Conservation (phyloP, 139 green algal genomes). For the Picochlorum sp. region DNA sequence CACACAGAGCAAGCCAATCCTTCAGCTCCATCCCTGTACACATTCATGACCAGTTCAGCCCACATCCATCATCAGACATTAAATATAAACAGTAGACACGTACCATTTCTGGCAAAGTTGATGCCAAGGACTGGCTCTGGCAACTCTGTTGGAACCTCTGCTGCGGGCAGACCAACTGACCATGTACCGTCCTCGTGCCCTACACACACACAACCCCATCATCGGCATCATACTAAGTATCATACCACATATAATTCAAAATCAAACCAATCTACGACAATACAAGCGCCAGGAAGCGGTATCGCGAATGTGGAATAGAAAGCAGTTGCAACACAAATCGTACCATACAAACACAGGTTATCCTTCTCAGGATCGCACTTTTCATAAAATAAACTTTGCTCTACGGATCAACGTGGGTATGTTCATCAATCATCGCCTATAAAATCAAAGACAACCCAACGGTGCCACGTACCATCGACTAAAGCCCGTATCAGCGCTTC, state of each 20-base stretch:
- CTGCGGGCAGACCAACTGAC: conserved; percentile 84
- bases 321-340: conserved; percentile 11
- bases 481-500: conserved; percentile 25
- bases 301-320: background rate
- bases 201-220: conserved; percentile 18
- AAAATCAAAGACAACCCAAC: too few species aligned
- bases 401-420: conserved; percentile 6
- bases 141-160: conserved; percentile 95
- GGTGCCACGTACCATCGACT: conserved; percentile 19
- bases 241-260: background rate
- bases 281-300: background rate
- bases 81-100: conserved; percentile 17
- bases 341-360: conserved; percentile 97
- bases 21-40: conserved; percentile 43
- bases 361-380: conserved; percentile 79
- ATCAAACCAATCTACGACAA: background rate
- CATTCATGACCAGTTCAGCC: background rate
- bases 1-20: conserved; percentile 94
- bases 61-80: conserved; percentile 20
- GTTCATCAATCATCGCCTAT: too few species aligned
- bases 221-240: background rate
- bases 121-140: conserved; percentile 95
- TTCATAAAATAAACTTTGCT: conserved; percentile 48
- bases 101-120: conserved; percentile 88
- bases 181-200: conserved; percentile 72